Base-by-base conservation (phyloP, 208 protist species). In the Leishmania lainsoni region DNA sequence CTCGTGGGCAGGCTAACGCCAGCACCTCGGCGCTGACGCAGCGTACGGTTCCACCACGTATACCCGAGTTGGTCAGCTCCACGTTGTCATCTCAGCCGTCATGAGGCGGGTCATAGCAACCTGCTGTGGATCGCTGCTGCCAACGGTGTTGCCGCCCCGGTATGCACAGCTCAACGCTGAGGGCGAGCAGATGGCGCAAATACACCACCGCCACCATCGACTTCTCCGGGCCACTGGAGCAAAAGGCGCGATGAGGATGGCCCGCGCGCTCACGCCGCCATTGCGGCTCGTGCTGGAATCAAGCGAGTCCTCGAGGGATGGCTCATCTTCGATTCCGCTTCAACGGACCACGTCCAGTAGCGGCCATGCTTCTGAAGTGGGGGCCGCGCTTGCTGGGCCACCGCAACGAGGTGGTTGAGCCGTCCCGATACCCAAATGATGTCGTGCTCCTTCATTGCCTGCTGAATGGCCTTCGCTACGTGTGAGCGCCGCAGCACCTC, bases 401-500 rank as follows among this genome's bases (percentile, higher is more conserved):
- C 54, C 22, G 81, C 76, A 6, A 68, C 83, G 39, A 82, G 59
- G 74, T 79, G 80, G 73, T 89, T 79, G 58, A 76, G 78, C 81
- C 80, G 76, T 22, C 73, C 74, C 17, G 88, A 74, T 1, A 81
- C 61, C 29, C 89, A 72, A 35, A 93, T 89, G 63, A 80, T 83
- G 48, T 80, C 75, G 59, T 87, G 84, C 84, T 92, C 76, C 72
- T 89, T 84, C 74, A 85, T 83, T 22, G 80, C 73, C 76, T 89
- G 86, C 79, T 89, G 75, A 29, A 89, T 75, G 20, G 90, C 76
- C 73, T 93, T 88, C 22, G 79, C 81, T 3, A 91, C 72, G 88
- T 91, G 87, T 76, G 87, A 83, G 63, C 82, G 74, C 10, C 88
- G 85, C 42, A 87, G 69, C 66, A 83, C 79, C 76, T 91, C 88